These are phyloP conservation scores for Teunomyces stri DNA, from an alignment of 805 yeast genomes.

Conservation along the genomic window DNA sequence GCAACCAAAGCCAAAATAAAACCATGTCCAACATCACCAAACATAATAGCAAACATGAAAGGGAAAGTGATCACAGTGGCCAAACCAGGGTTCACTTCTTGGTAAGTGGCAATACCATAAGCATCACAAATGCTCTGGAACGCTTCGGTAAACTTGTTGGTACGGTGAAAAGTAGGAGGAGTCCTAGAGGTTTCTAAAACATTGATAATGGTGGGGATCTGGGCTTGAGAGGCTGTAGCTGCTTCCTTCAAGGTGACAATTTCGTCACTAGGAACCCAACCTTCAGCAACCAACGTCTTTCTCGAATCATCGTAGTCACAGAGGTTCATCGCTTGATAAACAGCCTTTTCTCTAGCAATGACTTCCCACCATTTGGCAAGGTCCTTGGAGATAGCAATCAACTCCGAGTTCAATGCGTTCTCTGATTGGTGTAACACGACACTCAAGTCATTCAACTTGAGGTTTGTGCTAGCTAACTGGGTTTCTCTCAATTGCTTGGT, in stretches of 20 bases:
- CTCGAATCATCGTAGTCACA: constrained; percentile 82
- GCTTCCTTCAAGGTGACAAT: constrained; percentile 62
- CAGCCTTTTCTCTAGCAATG: constrained; percentile 73
- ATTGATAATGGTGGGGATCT: constrained; percentile 50
- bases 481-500: constrained; percentile 25
- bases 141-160: constrained; percentile 66
- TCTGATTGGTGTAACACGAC: constrained; percentile 46
- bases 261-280: constrained; percentile 91
- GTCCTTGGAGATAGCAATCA: constrained; percentile 73
- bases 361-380: constrained; percentile 65
- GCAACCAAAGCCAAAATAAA: constrained; percentile 58
- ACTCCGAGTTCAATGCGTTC: constrained; percentile 70
- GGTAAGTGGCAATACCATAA: constrained; percentile 74
- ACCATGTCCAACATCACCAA: constrained; percentile 84
- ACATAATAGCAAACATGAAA: constrained; percentile 81
- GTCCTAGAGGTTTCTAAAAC: constrained; percentile 61
- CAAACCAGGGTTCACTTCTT: constrained; percentile 73
- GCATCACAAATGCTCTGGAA: constrained; percentile 73
- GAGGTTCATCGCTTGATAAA: constrained; percentile 72
- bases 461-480: constrained; percentile 27
- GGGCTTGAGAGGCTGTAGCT: constrained; percentile 60
- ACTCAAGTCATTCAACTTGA: constrained; percentile 31
- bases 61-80: constrained; percentile 77
- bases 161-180: constrained; percentile 70
- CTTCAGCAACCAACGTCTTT: constrained; percentile 88